These are phyloP conservation scores for Marvania coccoides DNA, from an alignment of 139 green algal genomes.

Conservation along the genomic window DNA sequence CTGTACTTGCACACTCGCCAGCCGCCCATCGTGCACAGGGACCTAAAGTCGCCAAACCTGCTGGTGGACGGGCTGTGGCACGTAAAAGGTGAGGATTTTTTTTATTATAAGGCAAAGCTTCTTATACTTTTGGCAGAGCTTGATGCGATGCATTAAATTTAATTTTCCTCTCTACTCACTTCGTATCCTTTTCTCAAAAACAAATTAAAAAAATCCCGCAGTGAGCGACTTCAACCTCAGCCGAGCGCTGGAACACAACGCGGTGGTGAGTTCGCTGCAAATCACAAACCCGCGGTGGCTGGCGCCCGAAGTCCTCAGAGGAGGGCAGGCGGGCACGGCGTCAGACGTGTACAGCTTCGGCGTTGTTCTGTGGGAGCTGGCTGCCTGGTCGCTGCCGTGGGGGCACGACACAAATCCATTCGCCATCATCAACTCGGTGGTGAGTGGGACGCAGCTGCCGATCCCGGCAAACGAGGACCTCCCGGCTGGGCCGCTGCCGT, in stretches of 20 bases:
- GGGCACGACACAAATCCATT: neutral
- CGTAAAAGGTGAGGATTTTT: conserved; percentile 33
- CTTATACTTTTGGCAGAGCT: too few species aligned
- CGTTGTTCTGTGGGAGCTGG: conserved; percentile 53
- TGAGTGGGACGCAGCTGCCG: neutral
- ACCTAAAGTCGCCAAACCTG: conserved; percentile 50
- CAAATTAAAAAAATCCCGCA: neutral
- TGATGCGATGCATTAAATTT: too few species aligned
- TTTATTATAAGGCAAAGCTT: too few species aligned
- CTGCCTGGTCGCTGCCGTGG: conserved; percentile 39
- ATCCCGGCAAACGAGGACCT: neutral
- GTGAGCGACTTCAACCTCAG: conserved; percentile 47
- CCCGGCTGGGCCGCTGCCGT: neutral
- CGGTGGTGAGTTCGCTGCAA: conserved; percentile 20
- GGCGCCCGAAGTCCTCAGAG: conserved; percentile 39
- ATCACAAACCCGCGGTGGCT: conserved; percentile 44
- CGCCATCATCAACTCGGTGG: conserved; percentile 16
- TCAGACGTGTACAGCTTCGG: conserved; percentile 50
- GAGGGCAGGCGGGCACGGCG: conserved; percentile 15
- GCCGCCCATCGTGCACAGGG: conserved; percentile 43
- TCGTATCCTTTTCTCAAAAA: too few species aligned
- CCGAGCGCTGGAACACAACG: conserved; percentile 18
- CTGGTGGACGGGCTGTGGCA: conserved; percentile 51
- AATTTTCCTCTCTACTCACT: neutral
- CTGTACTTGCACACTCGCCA: conserved; percentile 36